Evolutionary conservation across 2,329 filamentous ascomycete species (phyloP), one percentile per base, ranked within the genome.

Genomic region (Neofusicoccum laricinum): DNA sequence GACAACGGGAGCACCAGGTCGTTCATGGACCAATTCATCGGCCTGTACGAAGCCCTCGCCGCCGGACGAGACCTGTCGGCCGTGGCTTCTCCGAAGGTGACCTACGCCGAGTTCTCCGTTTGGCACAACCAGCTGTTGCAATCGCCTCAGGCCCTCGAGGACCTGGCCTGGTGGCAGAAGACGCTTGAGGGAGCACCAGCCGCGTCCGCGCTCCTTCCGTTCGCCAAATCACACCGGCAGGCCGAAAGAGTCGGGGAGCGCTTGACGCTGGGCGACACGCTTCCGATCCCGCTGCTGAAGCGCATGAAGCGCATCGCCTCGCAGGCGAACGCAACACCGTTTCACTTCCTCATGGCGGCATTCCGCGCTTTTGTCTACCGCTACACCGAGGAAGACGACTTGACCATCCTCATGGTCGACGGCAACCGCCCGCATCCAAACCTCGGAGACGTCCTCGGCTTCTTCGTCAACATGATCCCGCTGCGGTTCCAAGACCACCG

Each of bases 391-490:
- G 63, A 75, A 1, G 73, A 79, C 2, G 76, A 81, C 25, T 63
- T 85, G 43, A 72, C 72, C 62, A 82, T 86, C 61, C 84, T 83
- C 4, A 75, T 84, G 14, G 78, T 77, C 0, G 82, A 85, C 69
- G 79, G 79, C 1, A 79, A 77, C 58, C 71, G 80, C 1, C 67
- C 61, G 0, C 78, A 82, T 1, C 64, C 63, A 11, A 66, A 73
- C 2, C 63, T 75, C 1, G 65, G 70, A 6, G 62, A 68, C 1
- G 82, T 70, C 3, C 69, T 85, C 1, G 84, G 84, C 2, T 70
- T 78, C 45, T 80, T 81, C 48, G 65, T 85, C 2, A 85, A 86
- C 65, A 69, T 85, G 0, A 71, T 86, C 0, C 77, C 84, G 2
- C 57, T 85, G 2, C 73, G 75, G 0, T 79, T 85, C 65, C 40